Evolutionary conservation across 169 alveolate species (phyloP).

Genomic region (Cytauxzoon felis): DNA sequence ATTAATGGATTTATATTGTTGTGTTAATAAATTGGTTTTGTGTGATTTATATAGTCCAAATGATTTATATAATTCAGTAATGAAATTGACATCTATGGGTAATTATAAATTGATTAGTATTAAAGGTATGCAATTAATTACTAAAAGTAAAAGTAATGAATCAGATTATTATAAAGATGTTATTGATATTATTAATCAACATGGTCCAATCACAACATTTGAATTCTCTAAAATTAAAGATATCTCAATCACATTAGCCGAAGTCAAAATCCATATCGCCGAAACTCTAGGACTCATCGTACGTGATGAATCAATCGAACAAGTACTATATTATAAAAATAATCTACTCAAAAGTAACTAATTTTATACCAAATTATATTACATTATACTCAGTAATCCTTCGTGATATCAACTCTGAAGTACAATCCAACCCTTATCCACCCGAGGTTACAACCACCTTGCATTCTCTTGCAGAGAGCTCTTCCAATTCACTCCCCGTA

Average conservation of each 20-base stretch:
- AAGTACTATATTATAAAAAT: constrained; percentile 22
- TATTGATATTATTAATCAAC: background rate
- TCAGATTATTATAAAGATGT: background rate
- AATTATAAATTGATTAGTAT: constrained; percentile 18
- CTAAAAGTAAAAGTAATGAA: background rate
- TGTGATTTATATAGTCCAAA: constrained; percentile 23
- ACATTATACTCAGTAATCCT: background rate
- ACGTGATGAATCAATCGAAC: constrained; percentile 38
- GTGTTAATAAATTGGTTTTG: constrained; percentile 31
- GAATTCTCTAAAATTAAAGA: constrained; percentile 1
- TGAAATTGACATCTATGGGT: constrained; percentile 6
- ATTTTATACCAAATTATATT: too few relatives aligned
- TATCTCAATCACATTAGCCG: constrained; percentile 40
- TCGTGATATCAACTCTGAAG: background rate
- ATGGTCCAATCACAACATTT: constrained; percentile 31
- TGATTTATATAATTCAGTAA: constrained; percentile 20
- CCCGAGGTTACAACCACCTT: too few relatives aligned
- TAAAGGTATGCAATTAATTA: constrained; percentile 9
- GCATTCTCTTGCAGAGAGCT: too few relatives aligned
- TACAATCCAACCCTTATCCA: too few relatives aligned
- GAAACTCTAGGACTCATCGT: constrained; percentile 38
- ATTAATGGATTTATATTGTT: constrained; percentile 43
- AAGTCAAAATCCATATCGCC: constrained; percentile 24
- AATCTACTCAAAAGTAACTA: too few relatives aligned
- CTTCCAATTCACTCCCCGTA: too few relatives aligned